Evolutionary conservation across 2,329 filamentous ascomycete species (phyloP), one percentile per base, ranked within the genome.

Genomic region (Colletotrichum sp.): DNA sequence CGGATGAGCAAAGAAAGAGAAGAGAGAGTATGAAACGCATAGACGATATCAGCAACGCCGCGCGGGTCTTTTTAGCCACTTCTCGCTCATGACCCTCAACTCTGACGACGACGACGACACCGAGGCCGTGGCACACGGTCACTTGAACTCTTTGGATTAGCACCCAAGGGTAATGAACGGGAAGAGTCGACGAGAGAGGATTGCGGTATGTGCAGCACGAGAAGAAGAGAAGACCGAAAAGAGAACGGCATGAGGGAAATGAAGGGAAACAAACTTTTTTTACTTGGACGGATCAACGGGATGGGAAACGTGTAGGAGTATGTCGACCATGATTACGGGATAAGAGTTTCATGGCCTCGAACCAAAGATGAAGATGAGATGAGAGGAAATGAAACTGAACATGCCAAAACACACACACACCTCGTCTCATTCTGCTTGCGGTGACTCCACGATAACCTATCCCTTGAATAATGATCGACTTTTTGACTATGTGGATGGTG

Each of bases 381-480:
- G 63, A 75, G 34, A 75, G 70, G 70, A 75, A 65, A 61, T 74
- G 74, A 74, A 69, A 76, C 74, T 74, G 70, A 69, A 60, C 58
- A 65, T 74, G 48, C 36, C 43, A 32, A 73, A 67, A 64, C 38
- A 48, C 38, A 21, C 38, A 21, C 66, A 21, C 21, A 7, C 15
- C 8, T 61, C 28, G 12, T 61, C 58, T 32, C n/a, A 13, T 21
- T n/a, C 43, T 21, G n/a, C 43, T 48, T 6, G 3, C 3, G n/a
- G 43, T 48, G 43, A 48, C n/a, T 48, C 10, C 1, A 36, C 34
- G 34, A 36, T 36, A 36, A 36, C 43, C 43, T 48, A 13, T 4
- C 18, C 43, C n/a, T 21, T 0, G 43, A 2, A 5, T 21, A 1
- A 4, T 5, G 43, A 48, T 48, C 43, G n/a, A 48, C 18, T 48